These are phyloP conservation scores for Ochromonas danica DNA, from an alignment of 108 stramenopile genomes.

Conservation along the genomic window DNA sequence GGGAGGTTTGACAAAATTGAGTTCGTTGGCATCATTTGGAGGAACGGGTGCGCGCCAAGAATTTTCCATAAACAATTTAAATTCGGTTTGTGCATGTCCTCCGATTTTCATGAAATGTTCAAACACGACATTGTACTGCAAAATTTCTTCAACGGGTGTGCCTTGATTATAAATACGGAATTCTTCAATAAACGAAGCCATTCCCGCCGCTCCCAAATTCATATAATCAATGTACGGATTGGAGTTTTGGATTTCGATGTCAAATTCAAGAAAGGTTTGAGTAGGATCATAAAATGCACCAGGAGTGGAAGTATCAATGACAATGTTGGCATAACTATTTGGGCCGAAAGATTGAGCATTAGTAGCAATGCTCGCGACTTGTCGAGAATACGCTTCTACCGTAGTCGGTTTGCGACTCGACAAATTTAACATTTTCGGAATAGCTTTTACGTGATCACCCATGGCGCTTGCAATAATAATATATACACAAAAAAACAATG, in stretches of 20 bases:
- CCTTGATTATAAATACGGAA: slow-evolving; percentile 17
- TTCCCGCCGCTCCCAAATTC: slow-evolving; percentile 13
- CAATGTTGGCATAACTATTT: slow-evolving; percentile 17
- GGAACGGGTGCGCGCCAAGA: slow-evolving; percentile 12
- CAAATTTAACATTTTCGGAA: slow-evolving; percentile 17
- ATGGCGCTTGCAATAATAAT: slow-evolving; percentile 16
- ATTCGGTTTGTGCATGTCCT: slow-evolving; percentile 15
- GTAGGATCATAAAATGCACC: slow-evolving; percentile 15
- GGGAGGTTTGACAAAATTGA: slow-evolving; percentile 15
- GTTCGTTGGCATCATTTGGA: slow-evolving; percentile 15
- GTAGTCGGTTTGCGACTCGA: slow-evolving; percentile 13
- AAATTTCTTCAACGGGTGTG: slow-evolving; percentile 15
- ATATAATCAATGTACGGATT: slow-evolving; percentile 17
- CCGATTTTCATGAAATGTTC: slow-evolving; percentile 16
- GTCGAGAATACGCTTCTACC: slow-evolving; percentile 14
- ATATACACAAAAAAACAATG: slow-evolving; percentile 17
- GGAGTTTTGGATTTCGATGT: slow-evolving; percentile 15
- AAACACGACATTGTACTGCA: slow-evolving; percentile 15
- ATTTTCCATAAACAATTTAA: slow-evolving; percentile 18
- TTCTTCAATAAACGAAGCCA: slow-evolving; percentile 16
- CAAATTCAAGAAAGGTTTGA: slow-evolving; percentile 17
- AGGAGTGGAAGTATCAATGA: slow-evolving; percentile 15
- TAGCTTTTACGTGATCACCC: slow-evolving; percentile 15
- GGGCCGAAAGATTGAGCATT: slow-evolving; percentile 14
- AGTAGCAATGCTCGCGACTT: slow-evolving; percentile 14